phyloP scores from a whole-genome alignment of 2,329 filamentous ascomycete genomes.

The Ramularia collo-cygni region DNA sequence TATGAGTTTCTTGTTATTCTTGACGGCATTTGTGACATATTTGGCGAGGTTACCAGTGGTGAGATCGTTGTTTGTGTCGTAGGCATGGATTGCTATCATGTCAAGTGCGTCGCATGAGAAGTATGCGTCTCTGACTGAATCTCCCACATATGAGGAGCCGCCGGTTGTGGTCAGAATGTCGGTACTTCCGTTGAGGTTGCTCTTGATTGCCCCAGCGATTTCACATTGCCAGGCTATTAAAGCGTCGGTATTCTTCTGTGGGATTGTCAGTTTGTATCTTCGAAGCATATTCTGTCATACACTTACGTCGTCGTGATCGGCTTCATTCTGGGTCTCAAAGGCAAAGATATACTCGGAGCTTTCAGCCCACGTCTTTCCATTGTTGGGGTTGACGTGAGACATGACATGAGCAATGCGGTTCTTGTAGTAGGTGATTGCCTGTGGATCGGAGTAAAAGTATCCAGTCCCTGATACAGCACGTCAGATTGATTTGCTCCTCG shows the following conservation, averaged over 20 bases:
- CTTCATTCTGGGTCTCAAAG: constrained; percentile 17
- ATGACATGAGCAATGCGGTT: constrained; percentile 9
- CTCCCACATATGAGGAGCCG: constrained; percentile 11
- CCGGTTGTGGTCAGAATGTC: constrained; percentile 15
- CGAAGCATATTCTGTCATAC: neutral
- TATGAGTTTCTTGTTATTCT: constrained; percentile 29
- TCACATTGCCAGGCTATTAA: constrained; percentile 12
- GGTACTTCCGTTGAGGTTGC: constrained; percentile 5
- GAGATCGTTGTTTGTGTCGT: constrained; percentile 25
- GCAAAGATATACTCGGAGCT: constrained; percentile 12
- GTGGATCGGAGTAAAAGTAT: constrained; percentile 8
- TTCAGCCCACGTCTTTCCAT: constrained; percentile 9
- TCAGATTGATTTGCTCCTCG: too few species aligned
- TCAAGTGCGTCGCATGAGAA: constrained; percentile 19
- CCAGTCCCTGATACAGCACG: neutral
- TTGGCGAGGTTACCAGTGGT: constrained; percentile 17
- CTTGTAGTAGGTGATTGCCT: constrained; percentile 8
- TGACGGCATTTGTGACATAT: constrained; percentile 23
- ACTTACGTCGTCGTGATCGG: constrained; percentile 10
- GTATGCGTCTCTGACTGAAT: constrained; percentile 8
- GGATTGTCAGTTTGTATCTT: neutral
- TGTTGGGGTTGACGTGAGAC: constrained; percentile 9
- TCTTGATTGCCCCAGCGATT: constrained; percentile 13
- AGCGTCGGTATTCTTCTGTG: constrained; percentile 1
- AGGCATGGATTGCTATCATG: constrained; percentile 26